A percentile compares a stretch with the other conserved stretches of the same genome.
Evolutionary conservation across 2,329 filamentous ascomycete species (phyloP).

Genomic region (Diaporthe sp.): DNA sequence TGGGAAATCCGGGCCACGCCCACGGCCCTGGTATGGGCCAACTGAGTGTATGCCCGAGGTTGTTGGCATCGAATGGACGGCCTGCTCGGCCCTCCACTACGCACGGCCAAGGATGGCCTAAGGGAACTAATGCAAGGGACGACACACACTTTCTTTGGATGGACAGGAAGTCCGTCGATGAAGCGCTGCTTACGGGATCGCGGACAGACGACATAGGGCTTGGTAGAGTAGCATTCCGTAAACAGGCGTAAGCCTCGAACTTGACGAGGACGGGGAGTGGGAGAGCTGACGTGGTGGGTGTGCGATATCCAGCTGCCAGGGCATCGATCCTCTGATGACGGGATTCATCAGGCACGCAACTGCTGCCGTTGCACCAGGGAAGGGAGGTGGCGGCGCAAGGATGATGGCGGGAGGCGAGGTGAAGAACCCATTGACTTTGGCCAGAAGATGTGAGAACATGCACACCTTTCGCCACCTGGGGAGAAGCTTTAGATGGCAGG

Average conservation of each 20-base stretch:
- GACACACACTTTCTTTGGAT: neutral
- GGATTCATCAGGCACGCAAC: neutral
- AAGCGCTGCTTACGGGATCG: constrained; percentile 11
- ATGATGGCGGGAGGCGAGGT: neutral
- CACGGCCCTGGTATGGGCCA: neutral
- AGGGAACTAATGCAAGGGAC: constrained; percentile 30
- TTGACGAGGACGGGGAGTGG: neutral
- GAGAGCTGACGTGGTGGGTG: neutral
- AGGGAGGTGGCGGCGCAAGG: neutral
- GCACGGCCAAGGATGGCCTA: neutral
- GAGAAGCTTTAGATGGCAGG: constrained; percentile 1
- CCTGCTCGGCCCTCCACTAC: constrained; percentile 11
- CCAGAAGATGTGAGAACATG: neutral
- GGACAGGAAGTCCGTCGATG: neutral
- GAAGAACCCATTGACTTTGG: neutral
- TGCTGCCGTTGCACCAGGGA: neutral
- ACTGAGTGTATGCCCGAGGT: neutral
- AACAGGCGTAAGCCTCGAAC: neutral
- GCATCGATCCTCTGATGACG: neutral
- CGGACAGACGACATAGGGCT: constrained; percentile 11
- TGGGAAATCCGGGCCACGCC: neutral
- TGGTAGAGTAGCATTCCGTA: neutral
- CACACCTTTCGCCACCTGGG: neutral
- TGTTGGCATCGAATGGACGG: constrained; percentile 7
- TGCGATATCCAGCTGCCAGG: constrained; percentile 8